Evolutionary conservation across 441 rosid species (phyloP), one percentile per base, ranked within the genome.

Genomic region (Populus hybrid): DNA sequence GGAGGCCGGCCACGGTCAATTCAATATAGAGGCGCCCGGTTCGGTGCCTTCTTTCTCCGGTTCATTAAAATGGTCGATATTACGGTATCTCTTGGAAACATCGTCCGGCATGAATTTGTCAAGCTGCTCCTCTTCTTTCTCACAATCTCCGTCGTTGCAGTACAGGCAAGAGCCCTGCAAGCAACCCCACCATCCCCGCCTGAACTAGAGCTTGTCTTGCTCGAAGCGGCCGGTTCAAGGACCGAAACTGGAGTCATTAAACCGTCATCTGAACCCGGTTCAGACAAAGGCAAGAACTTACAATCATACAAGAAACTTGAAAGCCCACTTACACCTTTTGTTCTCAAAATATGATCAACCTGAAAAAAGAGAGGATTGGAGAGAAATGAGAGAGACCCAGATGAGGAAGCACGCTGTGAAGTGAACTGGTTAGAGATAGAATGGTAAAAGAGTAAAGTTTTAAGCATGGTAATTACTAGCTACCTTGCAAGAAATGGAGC

Each of bases 401-500:
- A 65, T 23, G 34, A 23, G 26, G 75, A n/a, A 67, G 57, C 0
- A 72, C 74, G 10, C 11, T 11, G 67, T 40, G 10, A 23, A 20
- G 0, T 28, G 26, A 59, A 20, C 8, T 28, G 63, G 67, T 50
- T 50, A 20, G 68, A 20, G 35, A 24, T 1, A 1, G 57, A 63
- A 18, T 10, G 32, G 20, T 14, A 9, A 59, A n/a, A 34, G 67
- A 32, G 8, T 5, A n/a, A 16, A 30, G 26, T 12, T 28, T 4
- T 30, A 69, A 67, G 24, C 18, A 53, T 14, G 20, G 57, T 50
- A 42, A 65, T 24, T 42, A 38, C 42, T 46, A 36, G 20, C 6
- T 40, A 94, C 99, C 99, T 93, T 95, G 96, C 99, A 95, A 21
- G 87, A 90, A 80, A 95, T 87, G 28, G 93, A 95, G 84, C 98